These are phyloP conservation scores for Diaporthe capsici DNA, from an alignment of 2,329 filamentous ascomycete genomes.

Conservation along the genomic window DNA sequence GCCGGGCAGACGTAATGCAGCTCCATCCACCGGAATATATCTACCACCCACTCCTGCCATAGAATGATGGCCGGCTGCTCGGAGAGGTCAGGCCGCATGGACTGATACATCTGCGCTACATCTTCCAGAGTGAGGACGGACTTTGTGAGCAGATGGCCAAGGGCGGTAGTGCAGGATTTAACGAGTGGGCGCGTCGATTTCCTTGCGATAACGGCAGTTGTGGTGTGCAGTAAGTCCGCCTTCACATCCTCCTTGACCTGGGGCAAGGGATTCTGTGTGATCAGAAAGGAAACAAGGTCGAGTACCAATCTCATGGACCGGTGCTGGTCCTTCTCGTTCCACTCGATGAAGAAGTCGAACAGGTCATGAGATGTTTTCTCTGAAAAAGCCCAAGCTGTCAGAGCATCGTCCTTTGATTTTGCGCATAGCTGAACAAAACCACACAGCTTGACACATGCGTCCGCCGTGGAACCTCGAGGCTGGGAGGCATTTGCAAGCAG, in stretches of 20 bases:
- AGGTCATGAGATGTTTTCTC: slow-evolving; percentile 62
- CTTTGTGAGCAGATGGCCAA: slow-evolving; percentile 77
- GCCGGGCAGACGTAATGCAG: slow-evolving; percentile 71
- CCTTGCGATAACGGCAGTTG: slow-evolving; percentile 72
- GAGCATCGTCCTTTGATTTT: slow-evolving; percentile 59
- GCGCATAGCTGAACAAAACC: slow-evolving; percentile 73
- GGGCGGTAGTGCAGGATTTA: slow-evolving; percentile 77
- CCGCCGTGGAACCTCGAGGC: slow-evolving; percentile 68
- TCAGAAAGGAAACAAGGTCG: slow-evolving; percentile 67
- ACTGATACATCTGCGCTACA: slow-evolving; percentile 59
- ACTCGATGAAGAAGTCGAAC: slow-evolving; percentile 75
- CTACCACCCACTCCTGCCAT: slow-evolving; percentile 51
- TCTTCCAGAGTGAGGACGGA: slow-evolving; percentile 65
- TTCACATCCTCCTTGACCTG: slow-evolving; percentile 57
- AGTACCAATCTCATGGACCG: slow-evolving; percentile 74
- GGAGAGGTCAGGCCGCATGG: slow-evolving; percentile 47
- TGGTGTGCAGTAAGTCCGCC: slow-evolving; percentile 61
- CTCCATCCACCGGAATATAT: slow-evolving; percentile 64
- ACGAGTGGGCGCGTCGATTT: slow-evolving; percentile 74
- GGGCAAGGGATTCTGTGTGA: slow-evolving; percentile 63
- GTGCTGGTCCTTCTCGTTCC: slow-evolving; percentile 76
- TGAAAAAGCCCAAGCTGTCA: slow-evolving; percentile 67
- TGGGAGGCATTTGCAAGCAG: slow-evolving; percentile 65
- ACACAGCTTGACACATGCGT: slow-evolving; percentile 72
- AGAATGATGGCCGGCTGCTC: slow-evolving; percentile 46